Conservation (phyloP, 176 grass and related monocot species). For the Otatea glauca region DNA sequence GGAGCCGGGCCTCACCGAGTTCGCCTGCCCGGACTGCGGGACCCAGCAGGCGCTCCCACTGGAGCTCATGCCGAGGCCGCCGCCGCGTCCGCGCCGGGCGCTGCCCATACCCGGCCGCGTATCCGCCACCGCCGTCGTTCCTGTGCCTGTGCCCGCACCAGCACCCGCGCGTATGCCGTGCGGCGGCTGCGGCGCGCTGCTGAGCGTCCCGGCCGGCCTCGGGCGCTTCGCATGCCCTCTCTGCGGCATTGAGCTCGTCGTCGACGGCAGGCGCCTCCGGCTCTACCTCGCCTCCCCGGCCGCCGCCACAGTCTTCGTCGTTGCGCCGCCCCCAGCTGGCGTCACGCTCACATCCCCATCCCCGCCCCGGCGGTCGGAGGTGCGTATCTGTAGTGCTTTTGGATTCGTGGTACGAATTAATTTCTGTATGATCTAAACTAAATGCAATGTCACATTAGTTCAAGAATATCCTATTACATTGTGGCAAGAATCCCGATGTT, state of each 20-base stretch:
- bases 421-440: not conserved
- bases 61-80: slow-evolving; percentile 60
- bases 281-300: not conserved
- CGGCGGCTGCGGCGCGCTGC: slow-evolving; percentile 34
- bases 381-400: not conserved
- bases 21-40: slow-evolving; percentile 61
- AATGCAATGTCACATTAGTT: not conserved
- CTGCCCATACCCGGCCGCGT: slow-evolving; percentile 43
- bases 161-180: slow-evolving; percentile 41
- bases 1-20: slow-evolving; percentile 56
- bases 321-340: slow-evolving; percentile 20
- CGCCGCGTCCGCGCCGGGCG: slow-evolving; percentile 40
- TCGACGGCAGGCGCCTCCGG: not conserved
- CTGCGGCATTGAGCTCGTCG: slow-evolving; percentile 20
- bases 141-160: not conserved
- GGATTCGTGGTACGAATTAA: not conserved
- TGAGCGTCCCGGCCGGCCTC: slow-evolving; percentile 12
- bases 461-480: not conserved
- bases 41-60: slow-evolving; percentile 59
- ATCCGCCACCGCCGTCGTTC: not conserved
- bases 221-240: slow-evolving; percentile 15
- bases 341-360: slow-evolving; percentile 21
- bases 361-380: slow-evolving; percentile 10
- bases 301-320: slow-evolving; percentile 16
- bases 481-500: not conserved